Evolutionary conservation across 164 flowering plant genomes (phyloP), one percentile per base, ranked within the genome.

Genomic region (Brasenia schreberi): DNA sequence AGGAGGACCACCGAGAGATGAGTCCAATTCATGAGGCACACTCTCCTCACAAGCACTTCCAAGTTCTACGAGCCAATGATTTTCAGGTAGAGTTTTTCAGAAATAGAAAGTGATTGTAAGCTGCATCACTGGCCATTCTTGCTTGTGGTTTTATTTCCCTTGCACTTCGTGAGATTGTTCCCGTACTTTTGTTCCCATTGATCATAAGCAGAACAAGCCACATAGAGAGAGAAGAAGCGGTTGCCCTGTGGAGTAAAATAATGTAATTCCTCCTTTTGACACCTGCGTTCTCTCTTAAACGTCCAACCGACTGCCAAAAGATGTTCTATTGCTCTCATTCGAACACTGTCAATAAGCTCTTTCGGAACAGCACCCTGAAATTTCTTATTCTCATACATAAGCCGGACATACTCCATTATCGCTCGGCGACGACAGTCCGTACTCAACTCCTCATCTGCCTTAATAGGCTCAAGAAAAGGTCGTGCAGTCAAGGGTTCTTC

Each of bases 161-260:
- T 49, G 56, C 56, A 9, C 16, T 49, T 14, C 56, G 16, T 14
- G 56, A 49, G 16, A 49, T 14, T 49, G 56, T 49, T 49, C 56
- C 10, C 56, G 5, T 5, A 49, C 10, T 16, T 49, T 65, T 17
- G 44, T 73, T 62, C 64, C 77, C 33, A 82, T 67, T 1, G 78
- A 18, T 5, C 56, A 63, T 72, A 78, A 63, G 67, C 70, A 69
- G 71, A 66, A 73, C 91, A 87, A 56, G 92, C 92, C 62, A 67
- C 9, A 27, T 68, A 67, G 62, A 88, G 87, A 52, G 96, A 82
- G 65, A 7, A 9, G 68, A 71, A 85, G 5, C 7, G 0, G 65
- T 59, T 81, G 5, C 82, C 79, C 5, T 42, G 43, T 17, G 93
- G 92, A 45, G 90, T 79, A 19, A 3, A 5, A 56, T 83, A 84